These are phyloP conservation scores for Penicillium occitanis DNA, from an alignment of 2,329 filamentous ascomycete genomes.

Conservation along the genomic window DNA sequence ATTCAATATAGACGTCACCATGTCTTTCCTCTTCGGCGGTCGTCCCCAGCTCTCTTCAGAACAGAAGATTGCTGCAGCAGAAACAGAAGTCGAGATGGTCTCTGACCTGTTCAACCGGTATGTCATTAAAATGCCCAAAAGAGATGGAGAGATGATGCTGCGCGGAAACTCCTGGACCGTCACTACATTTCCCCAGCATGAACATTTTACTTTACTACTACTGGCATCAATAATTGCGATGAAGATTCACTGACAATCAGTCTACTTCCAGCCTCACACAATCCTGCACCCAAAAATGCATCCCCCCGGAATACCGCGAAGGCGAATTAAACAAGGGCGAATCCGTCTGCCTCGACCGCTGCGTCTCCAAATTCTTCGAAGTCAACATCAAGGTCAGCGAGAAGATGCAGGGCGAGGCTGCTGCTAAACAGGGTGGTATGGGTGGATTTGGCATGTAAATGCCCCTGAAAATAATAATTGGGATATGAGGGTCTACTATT, in stretches of 20 bases:
- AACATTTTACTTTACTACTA: not conserved
- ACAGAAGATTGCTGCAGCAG: constrained; percentile 94
- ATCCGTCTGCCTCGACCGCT: constrained; percentile 95
- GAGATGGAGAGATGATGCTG: not conserved
- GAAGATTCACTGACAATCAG: not conserved
- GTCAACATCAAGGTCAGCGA: constrained; percentile 97
- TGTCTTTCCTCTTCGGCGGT: constrained; percentile 72
- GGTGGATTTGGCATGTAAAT: constrained; percentile 53
- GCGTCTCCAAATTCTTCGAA: constrained; percentile 97
- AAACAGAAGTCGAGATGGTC: constrained; percentile 96
- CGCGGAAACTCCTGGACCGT: not conserved
- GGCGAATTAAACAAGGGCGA: constrained; percentile 98
- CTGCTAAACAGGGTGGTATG: constrained; percentile 58
- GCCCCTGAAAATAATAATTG: not conserved
- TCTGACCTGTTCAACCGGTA: constrained; percentile 99
- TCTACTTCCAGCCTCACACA: constrained; percentile 66
- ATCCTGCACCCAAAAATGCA: constrained; percentile 90
- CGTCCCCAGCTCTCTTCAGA: constrained; percentile 85
- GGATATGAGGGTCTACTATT: not conserved
- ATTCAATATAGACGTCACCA: constrained; percentile 33
- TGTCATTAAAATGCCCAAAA: not conserved
- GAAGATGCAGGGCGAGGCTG: constrained; percentile 87
- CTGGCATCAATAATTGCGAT: not conserved
- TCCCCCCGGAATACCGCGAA: constrained; percentile 90
- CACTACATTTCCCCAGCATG: not conserved